Conservation (phyloP, 225 moss, liverwort and hornwort species). For the Climacium dendroides region DNA sequence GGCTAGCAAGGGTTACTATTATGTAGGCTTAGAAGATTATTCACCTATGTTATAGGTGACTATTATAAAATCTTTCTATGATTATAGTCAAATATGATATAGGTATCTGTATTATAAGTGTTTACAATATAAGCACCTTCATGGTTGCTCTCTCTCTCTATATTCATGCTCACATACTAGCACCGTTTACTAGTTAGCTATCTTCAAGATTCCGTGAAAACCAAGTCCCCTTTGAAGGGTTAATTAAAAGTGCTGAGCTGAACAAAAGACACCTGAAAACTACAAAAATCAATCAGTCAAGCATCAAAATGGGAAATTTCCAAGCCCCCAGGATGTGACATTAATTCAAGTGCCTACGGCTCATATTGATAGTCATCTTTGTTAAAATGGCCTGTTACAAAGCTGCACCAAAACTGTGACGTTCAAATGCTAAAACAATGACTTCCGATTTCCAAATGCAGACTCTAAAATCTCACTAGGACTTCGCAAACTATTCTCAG, state of each 20-base stretch:
- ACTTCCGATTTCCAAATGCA: no score
- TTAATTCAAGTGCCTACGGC: neutral
- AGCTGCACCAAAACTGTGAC: neutral
- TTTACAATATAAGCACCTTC: no score
- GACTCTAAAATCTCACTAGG: neutral
- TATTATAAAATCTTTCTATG: no score
- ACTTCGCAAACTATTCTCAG: neutral
- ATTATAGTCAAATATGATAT: no score
- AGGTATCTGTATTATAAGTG: no score
- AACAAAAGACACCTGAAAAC: neutral
- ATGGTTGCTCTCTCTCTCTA: no score
- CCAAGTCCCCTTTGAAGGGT: neutral
- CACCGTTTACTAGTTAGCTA: no score
- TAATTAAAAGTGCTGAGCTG: neutral
- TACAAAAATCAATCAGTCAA: neutral
- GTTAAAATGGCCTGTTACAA: neutral
- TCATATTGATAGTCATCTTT: neutral
- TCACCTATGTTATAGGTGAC: no score
- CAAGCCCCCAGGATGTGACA: neutral
- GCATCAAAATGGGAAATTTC: neutral
- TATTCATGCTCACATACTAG: no score
- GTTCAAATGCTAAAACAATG: neutral
- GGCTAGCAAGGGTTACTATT: no score
- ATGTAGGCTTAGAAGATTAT: no score
- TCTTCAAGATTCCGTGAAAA: neutral